Conservation (phyloP, 2,329 filamentous ascomycete species). For the Apiospora sp. region DNA sequence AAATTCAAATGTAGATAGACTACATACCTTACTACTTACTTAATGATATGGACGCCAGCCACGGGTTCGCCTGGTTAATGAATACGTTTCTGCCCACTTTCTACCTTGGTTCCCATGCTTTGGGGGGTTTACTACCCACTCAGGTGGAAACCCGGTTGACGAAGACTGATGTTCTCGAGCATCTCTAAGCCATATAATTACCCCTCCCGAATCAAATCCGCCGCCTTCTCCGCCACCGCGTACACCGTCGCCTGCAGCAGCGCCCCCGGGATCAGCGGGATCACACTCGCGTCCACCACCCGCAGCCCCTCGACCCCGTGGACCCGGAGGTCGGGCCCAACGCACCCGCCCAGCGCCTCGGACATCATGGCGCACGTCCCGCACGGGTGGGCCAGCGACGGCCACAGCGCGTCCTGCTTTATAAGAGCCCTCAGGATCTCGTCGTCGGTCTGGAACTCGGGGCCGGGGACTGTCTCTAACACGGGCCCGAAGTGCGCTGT, state of each 20-base stretch:
- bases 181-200: neutral
- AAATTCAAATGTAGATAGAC: too few relatives aligned
- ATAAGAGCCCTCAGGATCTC: constrained; percentile 40
- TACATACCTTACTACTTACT: neutral
- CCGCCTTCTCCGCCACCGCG: constrained; percentile 42
- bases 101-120: too few relatives aligned
- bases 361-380: constrained; percentile 18
- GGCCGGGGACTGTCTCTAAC: constrained; percentile 44
- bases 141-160: too few relatives aligned
- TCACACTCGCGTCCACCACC: neutral
- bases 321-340: neutral
- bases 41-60: too few relatives aligned
- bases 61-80: too few relatives aligned
- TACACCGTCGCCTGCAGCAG: constrained; percentile 43
- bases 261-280: constrained; percentile 40
- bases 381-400: constrained; percentile 34
- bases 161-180: too few relatives aligned
- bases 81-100: too few relatives aligned
- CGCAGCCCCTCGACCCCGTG: constrained; percentile 1
- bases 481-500: constrained; percentile 41
- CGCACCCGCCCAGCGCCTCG: neutral
- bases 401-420: constrained; percentile 30
- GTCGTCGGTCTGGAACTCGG: constrained; percentile 37
- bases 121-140: too few relatives aligned
- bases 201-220: constrained; percentile 39